A percentile compares a stretch with the other conserved stretches of the same genome.
These are phyloP conservation scores for Pseudogymnoascus destructans DNA, from an alignment of 2,329 filamentous ascomycete genomes.

Conservation along the genomic window DNA sequence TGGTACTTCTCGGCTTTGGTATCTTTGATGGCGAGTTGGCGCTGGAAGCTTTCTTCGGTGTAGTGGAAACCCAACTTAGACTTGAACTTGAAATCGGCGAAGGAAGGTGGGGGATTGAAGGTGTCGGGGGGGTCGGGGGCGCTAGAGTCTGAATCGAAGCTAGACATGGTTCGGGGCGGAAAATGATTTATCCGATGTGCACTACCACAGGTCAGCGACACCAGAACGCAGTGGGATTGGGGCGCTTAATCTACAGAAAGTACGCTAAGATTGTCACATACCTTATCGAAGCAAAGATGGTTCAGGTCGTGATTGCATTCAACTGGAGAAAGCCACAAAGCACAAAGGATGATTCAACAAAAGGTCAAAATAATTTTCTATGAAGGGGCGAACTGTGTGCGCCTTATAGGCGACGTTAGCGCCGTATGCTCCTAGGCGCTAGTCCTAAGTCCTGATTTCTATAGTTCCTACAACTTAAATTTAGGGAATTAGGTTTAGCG, in stretches of 20 bases:
- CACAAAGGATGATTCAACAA: background rate
- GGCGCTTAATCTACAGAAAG: background rate
- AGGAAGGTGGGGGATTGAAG: background rate
- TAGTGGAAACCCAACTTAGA: background rate
- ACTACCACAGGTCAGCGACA: background rate
- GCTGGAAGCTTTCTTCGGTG: background rate
- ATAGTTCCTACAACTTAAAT: background rate
- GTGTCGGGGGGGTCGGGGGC: background rate
- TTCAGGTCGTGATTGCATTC: background rate
- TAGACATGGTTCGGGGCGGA: background rate
- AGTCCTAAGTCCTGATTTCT: background rate
- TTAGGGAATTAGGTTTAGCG: background rate
- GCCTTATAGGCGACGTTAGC: background rate
- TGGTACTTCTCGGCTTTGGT: conserved; percentile 23
- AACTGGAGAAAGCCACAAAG: background rate
- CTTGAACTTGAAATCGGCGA: background rate
- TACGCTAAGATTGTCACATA: background rate
- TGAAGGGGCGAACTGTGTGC: background rate
- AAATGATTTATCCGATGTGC: background rate
- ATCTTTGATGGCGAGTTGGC: conserved; percentile 11
- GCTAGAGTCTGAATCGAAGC: background rate
- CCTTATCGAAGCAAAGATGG: background rate
- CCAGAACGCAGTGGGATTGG: background rate
- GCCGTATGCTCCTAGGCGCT: background rate
- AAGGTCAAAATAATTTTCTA: background rate